These are phyloP conservation scores for Globisporangium perplexum DNA, from an alignment of 352 stramenopile species.

Conservation along the genomic window DNA sequence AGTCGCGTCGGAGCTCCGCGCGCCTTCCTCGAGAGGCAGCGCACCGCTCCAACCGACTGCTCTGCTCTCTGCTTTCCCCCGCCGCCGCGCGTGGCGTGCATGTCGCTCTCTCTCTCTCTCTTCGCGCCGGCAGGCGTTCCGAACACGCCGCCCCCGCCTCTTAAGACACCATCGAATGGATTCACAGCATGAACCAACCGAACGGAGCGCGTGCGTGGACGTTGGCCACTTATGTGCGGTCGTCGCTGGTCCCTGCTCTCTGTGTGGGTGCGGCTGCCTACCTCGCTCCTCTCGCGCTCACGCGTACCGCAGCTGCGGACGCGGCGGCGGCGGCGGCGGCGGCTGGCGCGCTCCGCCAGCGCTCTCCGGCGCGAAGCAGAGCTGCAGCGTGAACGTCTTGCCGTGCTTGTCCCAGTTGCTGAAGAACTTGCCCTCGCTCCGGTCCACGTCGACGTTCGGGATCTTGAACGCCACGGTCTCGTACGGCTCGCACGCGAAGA, in stretches of 20 bases:
- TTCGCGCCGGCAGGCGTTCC: not conserved
- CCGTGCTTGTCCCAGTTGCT: conserved; percentile 96
- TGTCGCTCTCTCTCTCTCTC: not conserved
- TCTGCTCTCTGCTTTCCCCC: not conserved
- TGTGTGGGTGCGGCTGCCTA: conserved; percentile 6
- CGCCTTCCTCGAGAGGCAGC: not conserved
- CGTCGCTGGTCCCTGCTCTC: not conserved
- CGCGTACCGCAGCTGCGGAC: conserved; percentile 37
- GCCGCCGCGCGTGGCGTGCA: not conserved
- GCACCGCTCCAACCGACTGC: too few relatives aligned
- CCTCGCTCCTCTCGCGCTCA: not conserved
- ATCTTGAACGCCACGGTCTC: conserved; percentile 99
- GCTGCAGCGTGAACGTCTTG: conserved; percentile 95
- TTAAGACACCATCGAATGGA: not conserved
- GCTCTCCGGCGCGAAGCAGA: conserved; percentile 46
- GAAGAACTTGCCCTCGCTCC: conserved; percentile 93
- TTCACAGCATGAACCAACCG: not conserved
- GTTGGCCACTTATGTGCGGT: not conserved
- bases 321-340: conserved; percentile 51
- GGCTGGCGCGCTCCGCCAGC: conserved; percentile 14
- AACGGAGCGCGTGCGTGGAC: too few relatives aligned
- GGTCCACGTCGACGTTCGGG: conserved; percentile 95
- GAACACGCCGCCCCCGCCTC: not conserved
- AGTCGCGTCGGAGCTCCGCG: too few relatives aligned
- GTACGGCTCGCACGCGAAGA: conserved; percentile 99